Evolutionary conservation across 225 moss, liverwort and hornwort species (phyloP), one percentile per base, ranked within the genome.

Genomic region (Antitrichia curtipendula): DNA sequence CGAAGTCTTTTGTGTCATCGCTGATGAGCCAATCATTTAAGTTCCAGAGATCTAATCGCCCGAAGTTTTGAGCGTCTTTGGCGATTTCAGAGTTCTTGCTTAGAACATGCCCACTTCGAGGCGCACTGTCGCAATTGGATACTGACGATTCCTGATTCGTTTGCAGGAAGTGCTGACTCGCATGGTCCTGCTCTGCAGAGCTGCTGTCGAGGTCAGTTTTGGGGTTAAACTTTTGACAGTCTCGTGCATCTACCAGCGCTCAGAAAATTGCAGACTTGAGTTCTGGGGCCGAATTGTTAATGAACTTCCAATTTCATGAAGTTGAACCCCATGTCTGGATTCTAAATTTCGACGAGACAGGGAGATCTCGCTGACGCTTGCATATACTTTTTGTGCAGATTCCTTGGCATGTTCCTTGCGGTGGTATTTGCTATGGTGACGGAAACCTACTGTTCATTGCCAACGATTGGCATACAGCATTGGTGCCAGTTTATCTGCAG

Each of bases 351-450:
- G 58, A 72, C 32, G 32, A 72, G 84, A 61, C 47, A 16, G 75
- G 45, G 75, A 43, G 25, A 38, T 50, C 59, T 84, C 75, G 50
- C 66, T 82, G 82, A 89, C 56, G 41, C 65, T 78, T 86, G 57
- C 58, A 68, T 65, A 6, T 75, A 41, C 53, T 84, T 88, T 73
- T 76, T 84, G 87, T 91, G 88, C 94, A 96, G 96, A 92, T 92
- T 87, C 96, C 96, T 77, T 96, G 96, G 96, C 95, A 95, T 84
- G 95, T 95, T 86, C 95, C 96, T 75, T 96, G 96, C 84, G 96
- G 96, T 82, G 96, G 96, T 83, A 91, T 95, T 65, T 87, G 90
- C 56, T 96, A 96, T 77, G 96, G 96, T 43, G 96, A 96, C 91
- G 95, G 95, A 82, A 96, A 96, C 90, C 88, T 96, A 32, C 92